Evolutionary conservation across 495 filamentous ascomycete species (phyloP).

Genomic region (Cryomyces antarcticus): DNA sequence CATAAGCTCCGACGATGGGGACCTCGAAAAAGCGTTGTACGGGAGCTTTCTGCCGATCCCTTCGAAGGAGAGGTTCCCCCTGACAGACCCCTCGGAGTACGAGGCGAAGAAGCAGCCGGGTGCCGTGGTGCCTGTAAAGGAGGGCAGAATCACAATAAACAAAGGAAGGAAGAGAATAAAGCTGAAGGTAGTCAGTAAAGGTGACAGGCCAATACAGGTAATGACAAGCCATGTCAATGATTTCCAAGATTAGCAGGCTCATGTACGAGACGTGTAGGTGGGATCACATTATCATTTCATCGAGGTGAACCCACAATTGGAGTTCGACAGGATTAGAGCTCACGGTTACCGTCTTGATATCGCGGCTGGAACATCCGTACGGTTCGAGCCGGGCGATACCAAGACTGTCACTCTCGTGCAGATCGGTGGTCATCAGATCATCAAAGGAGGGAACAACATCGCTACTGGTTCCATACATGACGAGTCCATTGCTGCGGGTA

Average conservation of each 20-base stretch:
- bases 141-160: slow-evolving; percentile 43
- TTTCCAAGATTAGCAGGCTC: background rate
- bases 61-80: slow-evolving; percentile 35
- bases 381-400: slow-evolving; percentile 86
- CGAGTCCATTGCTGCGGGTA: slow-evolving; percentile 34
- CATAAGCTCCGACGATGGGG: slow-evolving; percentile 69
- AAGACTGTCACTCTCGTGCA: slow-evolving; percentile 88
- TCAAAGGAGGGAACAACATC: slow-evolving; percentile 64
- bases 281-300: slow-evolving; percentile 96
- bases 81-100: slow-evolving; percentile 38
- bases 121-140: slow-evolving; percentile 45
- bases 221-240: slow-evolving; percentile 1
- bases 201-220: slow-evolving; percentile 82
- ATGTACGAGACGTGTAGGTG: slow-evolving; percentile 23
- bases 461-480: slow-evolving; percentile 53
- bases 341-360: slow-evolving; percentile 85
- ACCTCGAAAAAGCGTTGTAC: slow-evolving; percentile 71
- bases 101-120: slow-evolving; percentile 51
- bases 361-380: slow-evolving; percentile 73
- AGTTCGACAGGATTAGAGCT: slow-evolving; percentile 72
- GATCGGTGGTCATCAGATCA: slow-evolving; percentile 67
- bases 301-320: slow-evolving; percentile 75
- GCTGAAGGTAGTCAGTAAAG: slow-evolving; percentile 64
- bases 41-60: slow-evolving; percentile 84
- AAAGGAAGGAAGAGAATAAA: slow-evolving; percentile 51